Conservation (phyloP, 495 filamentous ascomycete species). For the Filosporella fistucella region DNA sequence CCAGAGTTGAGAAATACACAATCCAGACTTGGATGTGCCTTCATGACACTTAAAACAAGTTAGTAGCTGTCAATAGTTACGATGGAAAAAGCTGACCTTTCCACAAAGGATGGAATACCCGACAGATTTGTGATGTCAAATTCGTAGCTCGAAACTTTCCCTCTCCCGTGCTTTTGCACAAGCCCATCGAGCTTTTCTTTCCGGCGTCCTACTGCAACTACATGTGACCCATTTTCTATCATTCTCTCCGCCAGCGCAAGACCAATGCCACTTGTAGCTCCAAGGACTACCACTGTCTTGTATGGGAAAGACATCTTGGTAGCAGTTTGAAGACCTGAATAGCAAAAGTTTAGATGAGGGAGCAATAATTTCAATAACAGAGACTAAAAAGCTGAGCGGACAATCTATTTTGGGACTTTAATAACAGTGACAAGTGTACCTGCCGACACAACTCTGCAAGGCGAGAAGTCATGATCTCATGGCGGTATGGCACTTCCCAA, state of each 20-base stretch:
- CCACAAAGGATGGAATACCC: background rate
- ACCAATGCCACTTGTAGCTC: conserved; percentile 44
- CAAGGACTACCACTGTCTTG: conserved; percentile 35
- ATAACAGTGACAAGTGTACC: no score
- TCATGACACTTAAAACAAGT: background rate
- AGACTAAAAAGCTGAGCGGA: no score
- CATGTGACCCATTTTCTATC: conserved; percentile 17
- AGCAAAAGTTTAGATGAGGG: no score
- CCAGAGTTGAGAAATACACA: conserved; percentile 41
- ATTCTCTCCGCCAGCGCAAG: conserved; percentile 27
- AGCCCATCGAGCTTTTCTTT: conserved; percentile 53
- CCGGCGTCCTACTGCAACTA: conserved; percentile 51
- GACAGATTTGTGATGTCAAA: conserved; percentile 51
- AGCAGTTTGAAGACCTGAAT: background rate
- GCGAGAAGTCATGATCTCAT: no score
- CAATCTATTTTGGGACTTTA: no score
- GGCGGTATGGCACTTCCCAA: no score
- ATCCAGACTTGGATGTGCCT: conserved; percentile 46
- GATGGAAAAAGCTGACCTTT: background rate
- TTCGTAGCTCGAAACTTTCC: conserved; percentile 31
- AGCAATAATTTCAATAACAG: no score
- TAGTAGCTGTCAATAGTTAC: background rate
- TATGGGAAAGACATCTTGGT: conserved; percentile 14
- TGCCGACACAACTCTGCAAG: no score
- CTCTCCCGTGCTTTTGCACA: conserved; percentile 40